These are phyloP conservation scores for Aspergillus sp. DNA, from an alignment of 2,329 filamentous ascomycete genomes.

Conservation along the genomic window DNA sequence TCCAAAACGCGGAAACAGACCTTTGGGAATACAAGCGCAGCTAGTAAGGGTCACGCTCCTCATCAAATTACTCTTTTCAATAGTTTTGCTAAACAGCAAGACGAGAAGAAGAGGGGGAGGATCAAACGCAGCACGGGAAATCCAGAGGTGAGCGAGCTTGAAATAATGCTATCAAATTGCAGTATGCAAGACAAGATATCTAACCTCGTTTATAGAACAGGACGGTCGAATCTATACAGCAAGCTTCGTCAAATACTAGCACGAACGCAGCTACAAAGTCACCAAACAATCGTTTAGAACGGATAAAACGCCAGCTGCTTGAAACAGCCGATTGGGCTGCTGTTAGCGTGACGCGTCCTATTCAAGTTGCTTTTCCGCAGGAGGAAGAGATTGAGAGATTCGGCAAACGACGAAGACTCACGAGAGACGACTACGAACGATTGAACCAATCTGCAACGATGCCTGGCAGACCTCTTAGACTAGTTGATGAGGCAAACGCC, in stretches of 20 bases:
- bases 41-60: constrained; percentile 10
- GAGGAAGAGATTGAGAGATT: constrained; percentile 32
- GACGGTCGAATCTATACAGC: background rate
- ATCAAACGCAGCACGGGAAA: background rate
- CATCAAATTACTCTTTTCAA: constrained; percentile 16
- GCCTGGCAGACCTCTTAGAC: constrained; percentile 2
- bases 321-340: constrained; percentile 39
- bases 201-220: background rate
- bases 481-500: too few species aligned
- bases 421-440: constrained; percentile 29
- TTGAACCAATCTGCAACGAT: constrained; percentile 12
- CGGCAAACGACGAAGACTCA: constrained; percentile 37
- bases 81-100: constrained; percentile 6
- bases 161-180: background rate
- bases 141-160: background rate
- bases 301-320: constrained; percentile 35
- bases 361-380: constrained; percentile 32
- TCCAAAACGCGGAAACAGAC: constrained; percentile 33
- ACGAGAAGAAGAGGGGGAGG: background rate
- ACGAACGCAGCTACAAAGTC: background rate
- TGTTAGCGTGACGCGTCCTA: constrained; percentile 33
- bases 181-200: background rate
- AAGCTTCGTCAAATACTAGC: background rate
- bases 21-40: constrained; percentile 32
- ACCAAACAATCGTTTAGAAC: constrained; percentile 20